These are phyloP conservation scores for Trypanosoma caninum DNA, from an alignment of 208 protist genomes.

Conservation along the genomic window DNA sequence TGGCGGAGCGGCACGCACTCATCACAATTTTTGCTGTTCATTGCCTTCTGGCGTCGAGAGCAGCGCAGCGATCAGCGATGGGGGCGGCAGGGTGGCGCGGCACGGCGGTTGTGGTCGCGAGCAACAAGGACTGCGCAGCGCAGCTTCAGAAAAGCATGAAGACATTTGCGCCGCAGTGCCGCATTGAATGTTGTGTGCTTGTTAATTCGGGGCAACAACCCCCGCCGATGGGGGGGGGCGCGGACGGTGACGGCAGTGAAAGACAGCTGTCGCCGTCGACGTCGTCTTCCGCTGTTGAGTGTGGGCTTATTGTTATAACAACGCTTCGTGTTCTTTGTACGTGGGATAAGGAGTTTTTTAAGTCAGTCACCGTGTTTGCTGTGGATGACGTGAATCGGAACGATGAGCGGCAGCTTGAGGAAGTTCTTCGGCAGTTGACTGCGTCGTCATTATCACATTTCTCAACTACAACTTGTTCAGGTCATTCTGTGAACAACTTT, in stretches of 20 bases:
- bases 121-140: slow-evolving; percentile 20
- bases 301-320: slow-evolving; percentile 18
- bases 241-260: not conserved
- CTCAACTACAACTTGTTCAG: not conserved
- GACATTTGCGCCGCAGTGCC: slow-evolving; percentile 12
- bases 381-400: slow-evolving; percentile 15
- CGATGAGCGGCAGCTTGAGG: slow-evolving; percentile 15
- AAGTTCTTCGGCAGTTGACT: slow-evolving; percentile 11
- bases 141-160: slow-evolving; percentile 16
- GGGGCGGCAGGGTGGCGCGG: too few relatives aligned
- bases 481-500: not conserved
- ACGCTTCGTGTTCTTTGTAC: slow-evolving; percentile 13
- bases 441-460: not conserved
- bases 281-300: not conserved
- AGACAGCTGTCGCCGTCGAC: not conserved
- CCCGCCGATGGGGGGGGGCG: slow-evolving; percentile 11
- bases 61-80: too few relatives aligned
- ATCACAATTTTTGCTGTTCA: slow-evolving; percentile 53
- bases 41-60: slow-evolving; percentile 33
- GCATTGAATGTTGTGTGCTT: slow-evolving; percentile 2
- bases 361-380: slow-evolving; percentile 11
- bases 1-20: slow-evolving; percentile 40
- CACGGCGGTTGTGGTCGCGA: slow-evolving; percentile 34
- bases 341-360: slow-evolving; percentile 16
- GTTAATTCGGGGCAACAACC: slow-evolving; percentile 9